Base-by-base conservation (phyloP, 2,329 filamentous ascomycete genomes). In the Aspergillus fischeri region DNA sequence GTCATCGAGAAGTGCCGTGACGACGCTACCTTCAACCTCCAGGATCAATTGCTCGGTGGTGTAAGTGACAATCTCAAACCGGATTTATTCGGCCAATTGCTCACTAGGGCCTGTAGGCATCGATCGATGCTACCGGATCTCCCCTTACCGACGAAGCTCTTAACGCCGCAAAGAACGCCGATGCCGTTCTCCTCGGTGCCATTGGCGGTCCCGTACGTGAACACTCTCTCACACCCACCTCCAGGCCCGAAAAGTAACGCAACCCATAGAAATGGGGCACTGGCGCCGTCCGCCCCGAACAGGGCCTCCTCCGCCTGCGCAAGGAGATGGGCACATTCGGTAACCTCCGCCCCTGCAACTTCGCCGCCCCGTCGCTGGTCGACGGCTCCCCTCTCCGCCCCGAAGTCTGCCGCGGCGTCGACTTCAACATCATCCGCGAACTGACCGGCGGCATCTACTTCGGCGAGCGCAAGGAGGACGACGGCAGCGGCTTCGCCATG, bases 371-470 rank as follows among this genome's bases (percentile, higher is more conserved):
- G 53, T 84, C 86, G 28, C 87, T 97, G 51, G 87, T 96, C 69
- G 87, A 92, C 51, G 84, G 82, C 70, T 97, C 92, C 10, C 93
- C 93, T 0, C 86, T 97, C 62, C 96, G 96, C 78, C 86, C 89
- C 54, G 84, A 89, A 3, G 83, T 97, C 61, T 95, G 90, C 82
- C 83, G 86, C 61, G 92, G 90, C 68, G 92, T 90, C 67, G 89
- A 97, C 81, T 91, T 97, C 78, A 90, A 90, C 78, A 89, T 97
- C 70, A 88, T 97, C 61, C 90, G 93, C 51, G 93, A 97, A 78
- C 77, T 97, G 53, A 97, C 92, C 0, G 90, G 91, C 21, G 92
- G 93, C 49, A 92, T 97, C 75, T 97, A 97, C 82, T 97, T 97
- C 75, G 92, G 93, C 51, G 91, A 95, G 50, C 85, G 92, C 56